These are phyloP conservation scores for Phytophthora podocarpi DNA, from an alignment of 352 stramenopile species.

Conservation along the genomic window DNA sequence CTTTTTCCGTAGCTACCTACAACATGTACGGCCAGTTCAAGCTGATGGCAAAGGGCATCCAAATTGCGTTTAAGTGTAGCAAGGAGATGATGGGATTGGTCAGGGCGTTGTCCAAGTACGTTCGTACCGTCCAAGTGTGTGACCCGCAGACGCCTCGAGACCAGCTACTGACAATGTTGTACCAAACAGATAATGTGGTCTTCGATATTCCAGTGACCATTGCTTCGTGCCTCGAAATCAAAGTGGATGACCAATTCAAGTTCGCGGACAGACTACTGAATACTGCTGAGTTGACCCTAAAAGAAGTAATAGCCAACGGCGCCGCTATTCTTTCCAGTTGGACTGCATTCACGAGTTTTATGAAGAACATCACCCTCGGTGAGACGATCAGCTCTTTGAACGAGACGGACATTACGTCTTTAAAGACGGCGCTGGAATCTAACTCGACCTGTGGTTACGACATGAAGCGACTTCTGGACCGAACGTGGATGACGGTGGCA, in stretches of 20 bases:
- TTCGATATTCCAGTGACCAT: no score
- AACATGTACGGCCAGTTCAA: slow-evolving; percentile 26
- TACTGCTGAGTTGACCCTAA: slow-evolving; percentile 30
- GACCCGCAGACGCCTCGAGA: no score
- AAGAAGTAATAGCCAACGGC: slow-evolving; percentile 33
- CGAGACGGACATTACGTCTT: slow-evolving; percentile 15
- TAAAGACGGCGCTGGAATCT: slow-evolving; percentile 19
- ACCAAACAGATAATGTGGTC: no score
- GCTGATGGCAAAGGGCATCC: slow-evolving; percentile 25
- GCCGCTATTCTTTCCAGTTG: slow-evolving; percentile 29
- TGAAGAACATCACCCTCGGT: slow-evolving; percentile 24
- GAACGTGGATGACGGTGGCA: slow-evolving; percentile 25
- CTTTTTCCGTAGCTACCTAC: slow-evolving; percentile 24
- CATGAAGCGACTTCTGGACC: slow-evolving; percentile 28
- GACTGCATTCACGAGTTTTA: slow-evolving; percentile 20
- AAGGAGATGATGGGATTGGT: slow-evolving; percentile 34
- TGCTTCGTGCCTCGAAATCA: no score
- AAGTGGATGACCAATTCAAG: no score
- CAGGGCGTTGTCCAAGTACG: slow-evolving; percentile 30
- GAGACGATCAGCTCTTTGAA: slow-evolving; percentile 19
- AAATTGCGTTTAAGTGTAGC: slow-evolving; percentile 27
- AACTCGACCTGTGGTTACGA: no score
- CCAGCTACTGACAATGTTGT: no score
- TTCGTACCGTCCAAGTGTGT: slow-evolving; percentile 24
- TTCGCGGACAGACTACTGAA: slow-evolving; percentile 32